These are phyloP conservation scores for Aspergillus brasiliensis DNA, from an alignment of 2,329 filamentous ascomycete species.

Conservation along the genomic window DNA sequence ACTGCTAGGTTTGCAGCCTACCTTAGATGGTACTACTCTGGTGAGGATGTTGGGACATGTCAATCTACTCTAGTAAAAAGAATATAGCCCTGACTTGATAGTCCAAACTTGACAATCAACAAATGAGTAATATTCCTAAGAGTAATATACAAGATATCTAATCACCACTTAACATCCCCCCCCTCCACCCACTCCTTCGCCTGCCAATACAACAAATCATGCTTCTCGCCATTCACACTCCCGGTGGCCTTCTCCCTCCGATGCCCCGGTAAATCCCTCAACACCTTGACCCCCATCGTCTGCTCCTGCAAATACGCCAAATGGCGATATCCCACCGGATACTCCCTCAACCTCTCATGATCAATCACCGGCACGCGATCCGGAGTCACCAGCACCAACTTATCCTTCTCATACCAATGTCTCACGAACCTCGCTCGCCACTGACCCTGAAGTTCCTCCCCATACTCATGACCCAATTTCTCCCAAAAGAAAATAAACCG, in stretches of 20 bases:
- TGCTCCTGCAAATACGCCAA: slow-evolving; percentile 48
- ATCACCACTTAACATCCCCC: slow-evolving; percentile 28
- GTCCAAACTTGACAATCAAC: no score
- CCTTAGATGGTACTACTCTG: no score
- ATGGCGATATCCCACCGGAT: slow-evolving; percentile 50
- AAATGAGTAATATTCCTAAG: no score
- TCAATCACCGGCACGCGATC: slow-evolving; percentile 46
- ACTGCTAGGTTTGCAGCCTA: no score
- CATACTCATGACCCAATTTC: slow-evolving; percentile 27
- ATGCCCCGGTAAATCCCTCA: slow-evolving; percentile 51
- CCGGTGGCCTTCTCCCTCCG: slow-evolving; percentile 32
- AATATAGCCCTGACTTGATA: no score
- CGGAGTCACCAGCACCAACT: slow-evolving; percentile 51
- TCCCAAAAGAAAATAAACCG: slow-evolving; percentile 52
- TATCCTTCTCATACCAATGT: slow-evolving; percentile 58
- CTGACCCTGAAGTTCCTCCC: slow-evolving; percentile 26
- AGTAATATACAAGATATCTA: no score
- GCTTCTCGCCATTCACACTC: slow-evolving; percentile 44
- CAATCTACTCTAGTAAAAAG: no score
- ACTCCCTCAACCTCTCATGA: slow-evolving; percentile 42
- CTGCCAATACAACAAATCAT: slow-evolving; percentile 50
- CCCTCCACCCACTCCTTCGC: slow-evolving; percentile 51
- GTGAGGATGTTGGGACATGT: no score
- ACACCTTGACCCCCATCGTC: slow-evolving; percentile 50
- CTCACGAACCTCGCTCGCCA: slow-evolving; percentile 51